Percentiles rank a stretch among this genome's conserved stretches.
These are phyloP conservation scores for Aspergillus cejpii DNA, from an alignment of 2,329 filamentous ascomycete species.

Conservation along the genomic window DNA sequence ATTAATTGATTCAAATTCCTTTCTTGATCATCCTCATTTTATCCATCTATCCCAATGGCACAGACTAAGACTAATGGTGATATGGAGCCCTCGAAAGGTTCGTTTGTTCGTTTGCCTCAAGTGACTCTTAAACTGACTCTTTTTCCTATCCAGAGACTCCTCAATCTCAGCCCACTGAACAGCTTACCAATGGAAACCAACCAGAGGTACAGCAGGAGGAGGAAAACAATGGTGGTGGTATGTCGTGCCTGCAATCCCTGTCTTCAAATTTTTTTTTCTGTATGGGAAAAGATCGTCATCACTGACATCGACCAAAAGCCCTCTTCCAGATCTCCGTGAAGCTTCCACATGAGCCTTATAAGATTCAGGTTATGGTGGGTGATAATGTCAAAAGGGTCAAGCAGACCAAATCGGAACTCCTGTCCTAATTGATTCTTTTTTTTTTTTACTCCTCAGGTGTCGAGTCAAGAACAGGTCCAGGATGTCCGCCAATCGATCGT, in stretches of 20 bases:
- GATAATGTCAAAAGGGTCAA: slow-evolving; percentile 3
- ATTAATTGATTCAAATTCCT: slow-evolving; percentile 12
- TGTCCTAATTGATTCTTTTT: slow-evolving; percentile 11
- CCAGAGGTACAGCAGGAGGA: slow-evolving; percentile 31
- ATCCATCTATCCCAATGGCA: slow-evolving; percentile 30
- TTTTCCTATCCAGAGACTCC: slow-evolving; percentile 26
- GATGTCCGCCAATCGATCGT: slow-evolving; percentile 95
- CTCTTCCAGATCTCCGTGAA: slow-evolving; percentile 69
- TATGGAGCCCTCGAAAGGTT: slow-evolving; percentile 38
- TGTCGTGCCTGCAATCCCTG: slow-evolving; percentile 5
- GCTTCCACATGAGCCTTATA: slow-evolving; percentile 70
- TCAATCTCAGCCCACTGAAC: slow-evolving; percentile 19
- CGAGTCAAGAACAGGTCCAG: slow-evolving; percentile 90
- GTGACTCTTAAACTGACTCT: slow-evolving; percentile 9
- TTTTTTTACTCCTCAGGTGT: slow-evolving; percentile 53
- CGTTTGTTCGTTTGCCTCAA: slow-evolving; percentile 6
- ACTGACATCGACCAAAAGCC: slow-evolving; percentile 26
- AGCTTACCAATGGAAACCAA: slow-evolving; percentile 31
- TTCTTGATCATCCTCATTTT: slow-evolving; percentile 14
- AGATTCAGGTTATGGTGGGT: slow-evolving; percentile 79
- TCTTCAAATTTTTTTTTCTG: neutral
- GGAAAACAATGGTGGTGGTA: slow-evolving; percentile 34
- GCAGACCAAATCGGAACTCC: slow-evolving; percentile 2
- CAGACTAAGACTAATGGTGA: slow-evolving; percentile 37
- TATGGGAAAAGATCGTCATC: neutral